phyloP scores from a whole-genome alignment of 2,329 filamentous ascomycete genomes.

The Ascochyta fabae region DNA sequence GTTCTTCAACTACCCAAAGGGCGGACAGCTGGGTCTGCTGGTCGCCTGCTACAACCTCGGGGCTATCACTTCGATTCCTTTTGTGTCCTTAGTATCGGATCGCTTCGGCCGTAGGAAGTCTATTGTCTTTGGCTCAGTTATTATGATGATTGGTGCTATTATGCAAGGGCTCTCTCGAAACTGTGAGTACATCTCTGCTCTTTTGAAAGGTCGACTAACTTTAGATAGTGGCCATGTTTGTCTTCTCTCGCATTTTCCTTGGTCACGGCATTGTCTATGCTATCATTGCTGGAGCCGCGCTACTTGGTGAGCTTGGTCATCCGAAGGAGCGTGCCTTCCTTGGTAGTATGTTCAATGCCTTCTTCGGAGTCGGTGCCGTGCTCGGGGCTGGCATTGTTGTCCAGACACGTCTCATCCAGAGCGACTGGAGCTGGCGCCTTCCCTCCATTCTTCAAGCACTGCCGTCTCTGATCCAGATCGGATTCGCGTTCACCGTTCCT shows the following conservation, averaged over 20 bases:
- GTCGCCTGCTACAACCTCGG: conserved; percentile 66
- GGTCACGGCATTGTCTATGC: conserved; percentile 72
- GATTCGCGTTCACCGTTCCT: conserved; percentile 67
- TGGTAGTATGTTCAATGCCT: conserved; percentile 72
- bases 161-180: conserved; percentile 61
- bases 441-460: conserved; percentile 69
- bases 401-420: conserved; percentile 64
- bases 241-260: conserved; percentile 66
- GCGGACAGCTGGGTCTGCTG: conserved; percentile 60
- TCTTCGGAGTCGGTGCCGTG: conserved; percentile 66
- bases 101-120: conserved; percentile 63
- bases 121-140: conserved; percentile 61
- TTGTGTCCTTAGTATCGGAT: conserved; percentile 64
- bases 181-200: conserved; percentile 23
- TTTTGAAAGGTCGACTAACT: not conserved
- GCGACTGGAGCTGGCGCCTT: conserved; percentile 71
- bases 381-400: conserved; percentile 68
- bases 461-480: conserved; percentile 67
- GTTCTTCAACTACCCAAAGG: conserved; percentile 57
- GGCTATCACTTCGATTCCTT: conserved; percentile 63
- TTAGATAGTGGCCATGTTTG: conserved; percentile 56
- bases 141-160: conserved; percentile 63
- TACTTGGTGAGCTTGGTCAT: conserved; percentile 71
- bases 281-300: conserved; percentile 68
- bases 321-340: conserved; percentile 71